Evolutionary conservation across 2,329 filamentous ascomycete species (phyloP).

Genomic region (Aspergillus thermomutatus): DNA sequence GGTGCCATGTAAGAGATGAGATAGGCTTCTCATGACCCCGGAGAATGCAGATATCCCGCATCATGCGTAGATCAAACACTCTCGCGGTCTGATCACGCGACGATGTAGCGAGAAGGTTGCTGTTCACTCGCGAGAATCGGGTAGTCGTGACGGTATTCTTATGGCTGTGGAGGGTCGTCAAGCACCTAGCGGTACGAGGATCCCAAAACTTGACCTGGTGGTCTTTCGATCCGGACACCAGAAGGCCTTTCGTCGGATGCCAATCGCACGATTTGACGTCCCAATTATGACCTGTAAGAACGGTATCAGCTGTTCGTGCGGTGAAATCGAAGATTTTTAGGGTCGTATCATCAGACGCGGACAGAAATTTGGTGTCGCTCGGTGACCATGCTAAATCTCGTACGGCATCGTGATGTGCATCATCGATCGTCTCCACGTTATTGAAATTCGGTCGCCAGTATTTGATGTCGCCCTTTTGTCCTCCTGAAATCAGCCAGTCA

Average conservation of each 20-base stretch:
- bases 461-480: constrained; percentile 92
- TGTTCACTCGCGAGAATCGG: constrained; percentile 80
- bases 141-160: constrained; percentile 97
- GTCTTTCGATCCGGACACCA: constrained; percentile 96
- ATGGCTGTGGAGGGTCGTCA: constrained; percentile 92
- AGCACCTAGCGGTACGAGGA: constrained; percentile 80
- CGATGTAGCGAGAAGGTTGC: constrained; percentile 82
- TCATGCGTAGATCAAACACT: constrained; percentile 94
- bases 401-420: constrained; percentile 85
- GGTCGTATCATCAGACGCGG: constrained; percentile 87
- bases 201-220: constrained; percentile 98
- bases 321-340: constrained; percentile 97
- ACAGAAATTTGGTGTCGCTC: constrained; percentile 93
- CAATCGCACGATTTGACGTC: constrained; percentile 96
- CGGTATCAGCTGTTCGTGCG: constrained; percentile 75
- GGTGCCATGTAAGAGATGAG: constrained; percentile 89
- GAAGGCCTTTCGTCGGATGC: constrained; percentile 90
- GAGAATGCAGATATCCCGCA: constrained; percentile 92
- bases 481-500: constrained; percentile 94
- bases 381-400: constrained; percentile 90
- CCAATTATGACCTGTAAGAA: constrained; percentile 92
- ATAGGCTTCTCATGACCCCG: constrained; percentile 96
- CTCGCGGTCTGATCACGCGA: constrained; percentile 90
- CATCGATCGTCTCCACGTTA: constrained; percentile 85
- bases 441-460: constrained; percentile 99